Evolutionary conservation across 176 grass and related monocot species (phyloP), one percentile per base, ranked within the genome.

Genomic region (Urochloa ruziziensis): DNA sequence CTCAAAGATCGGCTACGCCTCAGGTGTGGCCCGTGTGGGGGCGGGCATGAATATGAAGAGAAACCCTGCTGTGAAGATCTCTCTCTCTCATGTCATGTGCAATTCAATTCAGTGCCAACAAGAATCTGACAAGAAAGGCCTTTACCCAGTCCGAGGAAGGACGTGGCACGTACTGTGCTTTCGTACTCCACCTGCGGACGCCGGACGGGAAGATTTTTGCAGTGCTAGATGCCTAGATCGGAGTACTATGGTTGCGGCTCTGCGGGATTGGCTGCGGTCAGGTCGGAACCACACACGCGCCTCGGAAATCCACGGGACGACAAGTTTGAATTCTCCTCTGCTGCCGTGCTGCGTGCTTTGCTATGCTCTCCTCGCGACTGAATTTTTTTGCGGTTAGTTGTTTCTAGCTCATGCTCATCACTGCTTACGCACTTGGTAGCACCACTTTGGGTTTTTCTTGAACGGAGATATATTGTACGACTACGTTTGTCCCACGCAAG

Each of bases 351-450:
- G 21, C 24, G 24, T 9, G 39, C 39, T 46, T 47, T 16, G 42
- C 68, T 10, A 47, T 29, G 7, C 67, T 27, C 12, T 27, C 30
- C 29, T 16, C 29, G 58, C 51, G 74, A 46, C 4, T 21, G n/a
- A n/a, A n/a, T n/a, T n/a, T n/a, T n/a, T n/a, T n/a, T n/a, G n/a
- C n/a, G n/a, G n/a, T n/a, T n/a, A n/a, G n/a, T n/a, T n/a, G 68
- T 49, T 72, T 54, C 36, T 10, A 4, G 21, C 29, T 19, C 25
- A 52, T 28, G 30, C 14, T 48, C 88, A 74, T 90, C 84, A 86
- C 73, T 61, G 88, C 84, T 90, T 67, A 90, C 84, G 88, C 75
- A 86, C 49, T 66, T 21, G 28, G 9, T 2, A 12, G 17, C 17
- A 10, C 48, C 30, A 35, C 2, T 52, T 18, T 12, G n/a, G n/a